Base-by-base conservation (phyloP, 441 rosid species). In the Euphorbia schlechtendalii region DNA sequence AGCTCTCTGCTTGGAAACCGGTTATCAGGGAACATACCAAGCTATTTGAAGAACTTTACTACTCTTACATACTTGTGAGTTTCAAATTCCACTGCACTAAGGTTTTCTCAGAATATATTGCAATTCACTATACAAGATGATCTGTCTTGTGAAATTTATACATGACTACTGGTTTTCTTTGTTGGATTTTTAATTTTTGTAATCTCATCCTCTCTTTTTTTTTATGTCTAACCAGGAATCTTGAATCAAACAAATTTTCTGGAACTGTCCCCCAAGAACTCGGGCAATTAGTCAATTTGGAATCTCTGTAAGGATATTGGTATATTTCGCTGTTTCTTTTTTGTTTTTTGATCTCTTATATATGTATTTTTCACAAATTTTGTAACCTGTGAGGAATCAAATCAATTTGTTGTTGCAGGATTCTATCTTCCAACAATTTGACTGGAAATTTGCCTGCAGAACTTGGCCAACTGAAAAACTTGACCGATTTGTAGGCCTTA, bases 181-280 rank as follows among this genome's bases (percentile, higher is more conserved):
- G n/a, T n/a, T n/a, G n/a, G n/a, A n/a, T n/a, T n/a, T n/a, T n/a
- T n/a, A n/a, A n/a, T n/a, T n/a, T n/a, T n/a, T n/a, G n/a, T n/a
- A n/a, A n/a, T n/a, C n/a, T n/a, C n/a, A n/a, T n/a, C n/a, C n/a
- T n/a, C n/a, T n/a, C n/a, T n/a, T n/a, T n/a, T n/a, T n/a, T n/a
- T n/a, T n/a, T n/a, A n/a, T n/a, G 22, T 52, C 60, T 64, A 63
- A 56, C 17, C 77, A 88, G 96, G 71, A 69, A 22, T 72, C 83
- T 88, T 56, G 96, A 81, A 80, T 73, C 73, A 46, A 88, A 86
- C 69, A 77, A 81, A 51, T 86, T 86, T 78, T 79, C 77, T 48
- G 96, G 96, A 67, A 15, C 61, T 41, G 68, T 88, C 54, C 96
- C 96, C 55, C 56, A 61, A 7, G 88, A 86, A 71, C 68, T 84